Base-by-base conservation (phyloP, 2,329 filamentous ascomycete species). In the Clonostachys chloroleuca region DNA sequence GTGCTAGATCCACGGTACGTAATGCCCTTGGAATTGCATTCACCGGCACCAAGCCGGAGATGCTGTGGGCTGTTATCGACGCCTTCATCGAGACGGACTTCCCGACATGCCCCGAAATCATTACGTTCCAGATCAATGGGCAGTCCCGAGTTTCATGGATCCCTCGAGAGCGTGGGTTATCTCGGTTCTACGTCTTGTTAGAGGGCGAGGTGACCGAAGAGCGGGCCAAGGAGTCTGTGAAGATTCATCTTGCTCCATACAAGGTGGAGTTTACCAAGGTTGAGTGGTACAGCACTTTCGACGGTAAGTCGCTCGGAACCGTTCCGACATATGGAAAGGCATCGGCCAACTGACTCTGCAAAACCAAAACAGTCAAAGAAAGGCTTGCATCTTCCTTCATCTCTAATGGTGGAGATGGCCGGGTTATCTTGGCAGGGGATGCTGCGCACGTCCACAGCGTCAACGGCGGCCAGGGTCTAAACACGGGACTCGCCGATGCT, bases 201-300 rank as follows among this genome's bases (percentile, higher is more conserved):
- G 72, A 75, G 2, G 72, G 70, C 1, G 68, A 73, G 6, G 66
- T 74, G 5, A 70, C 63, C 0, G 63, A 68, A 41, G 56, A 63
- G 8, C 62, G 59, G 12, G 66, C 70, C 0, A 59, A 75, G 35
- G 59, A 62, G 5, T 73, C 70, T 1, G 71, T 76, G 44, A 61
- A 63, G 34, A 55, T 66, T 35, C 72, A 76, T 50, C 60, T 76
- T 53, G 65, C 66, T 1, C 73, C 73, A 0, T 61, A 74, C 45
- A 55, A 52, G 5, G 59, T 74, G 5, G 65, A 71, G 0, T 76
- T 75, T 37, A 59, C 56, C 2, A 62, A 62, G 45, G 70, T 69
- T 1, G 73, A 75, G 43, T 76, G 73, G 73, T 76, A 73, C 54
- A 75, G 71, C 51, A 74, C 70, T 5, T 76, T 75, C 43, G 68